Evolutionary conservation across 129 eudicot genomes (phyloP), one percentile per base, ranked within the genome.

Genomic region (Tagetes patula): DNA sequence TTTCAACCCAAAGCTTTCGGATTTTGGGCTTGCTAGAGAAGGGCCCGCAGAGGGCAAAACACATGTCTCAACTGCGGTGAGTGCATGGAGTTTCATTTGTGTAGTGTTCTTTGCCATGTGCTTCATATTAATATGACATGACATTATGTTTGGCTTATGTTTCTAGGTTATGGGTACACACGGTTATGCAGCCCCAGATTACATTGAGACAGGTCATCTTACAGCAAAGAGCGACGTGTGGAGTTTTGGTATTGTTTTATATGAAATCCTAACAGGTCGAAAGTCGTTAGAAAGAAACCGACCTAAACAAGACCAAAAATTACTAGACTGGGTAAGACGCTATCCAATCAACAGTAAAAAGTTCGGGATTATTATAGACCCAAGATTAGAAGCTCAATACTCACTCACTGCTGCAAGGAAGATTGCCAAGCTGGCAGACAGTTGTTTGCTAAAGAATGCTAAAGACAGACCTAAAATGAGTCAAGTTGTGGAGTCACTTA

Each of bases 21-120:
- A 93, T 61, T 93, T 93, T 65, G 98, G 98, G 79, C 96, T 93
- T 68, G 98, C 96, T 39, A 79, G 98, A 64, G 98, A 93, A 58
- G 96, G 96, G 39, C 98, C 96, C 11, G 82, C 95, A 7, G 90
- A 75, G 62, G 98, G 86, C 33, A 79, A 82, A 13, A 85, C 95
- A 31, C 98, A 89, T 65, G 96, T 93, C 53, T 87, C 98, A 5
- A 87, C 96, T 3, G 89, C 89, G 37, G 98, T 92, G 80, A 71
- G 88, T 61, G 10, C 60, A 36, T 12, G 45, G 0, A 12, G 27
- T 20, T 11, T 61, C 10, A 0, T 12, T 61, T 33, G 27, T 59
- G 10, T 59, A 30, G 32, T 6, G 38, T 14, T 48, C 14, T 12
- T 12, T 20, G 27, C 27, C 27, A 56, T 56, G 30, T 56, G 63